phyloP scores from a whole-genome alignment of 1,139 yeast species.

The Pichia norvegensis region DNA sequence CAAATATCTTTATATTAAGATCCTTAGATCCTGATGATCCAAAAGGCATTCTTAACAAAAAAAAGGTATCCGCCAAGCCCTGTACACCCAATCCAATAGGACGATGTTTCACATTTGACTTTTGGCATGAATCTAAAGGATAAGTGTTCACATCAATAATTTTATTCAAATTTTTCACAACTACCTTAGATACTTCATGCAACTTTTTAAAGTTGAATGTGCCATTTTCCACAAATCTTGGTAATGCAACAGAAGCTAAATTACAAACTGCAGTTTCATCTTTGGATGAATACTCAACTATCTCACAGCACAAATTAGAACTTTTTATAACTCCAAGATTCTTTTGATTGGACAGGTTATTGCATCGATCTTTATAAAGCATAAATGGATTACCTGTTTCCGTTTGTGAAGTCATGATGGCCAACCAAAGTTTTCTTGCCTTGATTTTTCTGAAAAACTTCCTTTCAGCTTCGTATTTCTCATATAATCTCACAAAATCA shows the following conservation, averaged over 20 bases:
- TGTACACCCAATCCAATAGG: slow-evolving; percentile 57
- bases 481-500: slow-evolving; percentile 40
- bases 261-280: slow-evolving; percentile 54
- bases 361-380: slow-evolving; percentile 52
- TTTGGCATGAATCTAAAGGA: slow-evolving; percentile 44
- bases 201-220: slow-evolving; percentile 41
- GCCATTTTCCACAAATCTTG: slow-evolving; percentile 37
- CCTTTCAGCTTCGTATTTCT: slow-evolving; percentile 39
- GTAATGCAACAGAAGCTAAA: slow-evolving; percentile 47
- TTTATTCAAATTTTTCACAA: slow-evolving; percentile 44
- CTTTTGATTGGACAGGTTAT: slow-evolving; percentile 45
- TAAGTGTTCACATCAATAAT: slow-evolving; percentile 47
- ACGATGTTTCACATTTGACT: slow-evolving; percentile 45
- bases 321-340: slow-evolving; percentile 50
- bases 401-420: slow-evolving; percentile 48
- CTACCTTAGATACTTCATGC: slow-evolving; percentile 43
- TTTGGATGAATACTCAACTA: slow-evolving; percentile 46
- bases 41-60: slow-evolving; percentile 45
- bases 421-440: slow-evolving; percentile 49
- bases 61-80: slow-evolving; percentile 51
- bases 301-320: slow-evolving; percentile 52
- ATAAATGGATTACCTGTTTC: slow-evolving; percentile 56
- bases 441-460: slow-evolving; percentile 33
- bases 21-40: slow-evolving; percentile 46
- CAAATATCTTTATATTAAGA: slow-evolving; percentile 47